phyloP scores from a whole-genome alignment of 2,329 filamentous ascomycete genomes.

The Orbilia brochopaga region DNA sequence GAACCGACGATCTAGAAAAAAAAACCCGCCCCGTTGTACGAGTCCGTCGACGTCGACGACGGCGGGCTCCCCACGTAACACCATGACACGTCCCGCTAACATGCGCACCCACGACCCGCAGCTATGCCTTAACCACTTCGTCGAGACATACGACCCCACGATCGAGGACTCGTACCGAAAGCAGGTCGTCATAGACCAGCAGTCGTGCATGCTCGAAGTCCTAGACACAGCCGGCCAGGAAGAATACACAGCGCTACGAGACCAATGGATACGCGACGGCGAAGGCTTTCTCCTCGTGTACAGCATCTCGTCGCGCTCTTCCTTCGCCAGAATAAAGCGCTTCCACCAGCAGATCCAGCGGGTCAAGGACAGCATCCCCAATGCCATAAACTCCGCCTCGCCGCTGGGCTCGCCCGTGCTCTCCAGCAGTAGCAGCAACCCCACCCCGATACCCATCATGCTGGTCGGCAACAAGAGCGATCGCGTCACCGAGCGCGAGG shows the following conservation, averaged over 20 bases:
- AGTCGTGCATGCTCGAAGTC: conserved; percentile 96
- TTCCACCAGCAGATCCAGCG: conserved; percentile 97
- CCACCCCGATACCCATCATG: conserved; percentile 87
- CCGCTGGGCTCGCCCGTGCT: conserved; percentile 61
- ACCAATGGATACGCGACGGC: conserved; percentile 98
- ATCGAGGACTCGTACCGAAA: conserved; percentile 89
- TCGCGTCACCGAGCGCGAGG: conserved; percentile 90
- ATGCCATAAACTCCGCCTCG: conserved; percentile 57
- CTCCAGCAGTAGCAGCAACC: conserved; percentile 56
- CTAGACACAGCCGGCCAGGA: conserved; percentile 97
- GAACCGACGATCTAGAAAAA: neutral
- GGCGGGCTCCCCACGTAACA: conserved; percentile 20
- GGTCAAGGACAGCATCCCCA: conserved; percentile 82
- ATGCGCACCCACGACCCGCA: conserved; percentile 58
- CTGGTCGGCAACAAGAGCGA: conserved; percentile 99
- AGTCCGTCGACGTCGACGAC: no score
- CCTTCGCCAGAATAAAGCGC: conserved; percentile 90
- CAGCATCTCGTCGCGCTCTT: conserved; percentile 95
- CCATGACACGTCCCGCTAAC: conserved; percentile 32
- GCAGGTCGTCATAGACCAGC: conserved; percentile 88
- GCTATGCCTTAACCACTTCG: conserved; percentile 96
- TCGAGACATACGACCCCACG: conserved; percentile 90
- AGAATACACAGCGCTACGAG: conserved; percentile 93
- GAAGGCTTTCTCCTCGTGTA: conserved; percentile 98
- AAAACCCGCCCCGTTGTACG: no score